Evolutionary conservation across 176 grass and related monocot species (phyloP).

Genomic region (Canna indica): DNA sequence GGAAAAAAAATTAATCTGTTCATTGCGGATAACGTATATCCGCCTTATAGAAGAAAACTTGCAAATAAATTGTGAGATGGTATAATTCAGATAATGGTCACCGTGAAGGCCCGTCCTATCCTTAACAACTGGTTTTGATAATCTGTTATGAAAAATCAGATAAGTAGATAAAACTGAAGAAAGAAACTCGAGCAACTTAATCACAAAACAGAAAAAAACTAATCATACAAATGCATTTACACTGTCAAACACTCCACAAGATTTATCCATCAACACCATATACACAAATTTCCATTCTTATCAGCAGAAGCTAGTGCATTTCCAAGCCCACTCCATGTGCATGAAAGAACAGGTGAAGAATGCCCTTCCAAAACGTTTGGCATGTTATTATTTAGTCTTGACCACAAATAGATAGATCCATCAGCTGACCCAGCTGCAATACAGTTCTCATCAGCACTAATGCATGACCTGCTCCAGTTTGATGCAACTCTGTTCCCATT

Average conservation of each 20-base stretch:
- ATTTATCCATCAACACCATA: slow-evolving; percentile 54
- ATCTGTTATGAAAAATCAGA: no score
- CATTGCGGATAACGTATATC: no score
- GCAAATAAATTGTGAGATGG: no score
- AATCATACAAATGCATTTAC: not conserved
- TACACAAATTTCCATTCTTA: slow-evolving; percentile 76
- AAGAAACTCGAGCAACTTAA: not conserved
- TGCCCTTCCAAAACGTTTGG: slow-evolving; percentile 60
- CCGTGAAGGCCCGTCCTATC: no score
- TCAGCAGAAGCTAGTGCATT: slow-evolving; percentile 53
- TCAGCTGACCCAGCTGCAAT: slow-evolving; percentile 65
- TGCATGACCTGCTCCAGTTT: slow-evolving; percentile 65
- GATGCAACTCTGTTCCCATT: slow-evolving; percentile 40
- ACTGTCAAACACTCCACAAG: not conserved
- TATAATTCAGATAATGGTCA: no score
- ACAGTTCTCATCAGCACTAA: slow-evolving; percentile 73
- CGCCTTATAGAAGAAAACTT: no score
- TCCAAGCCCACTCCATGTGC: slow-evolving; percentile 70
- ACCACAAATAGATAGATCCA: slow-evolving; percentile 80
- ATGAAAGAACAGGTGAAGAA: slow-evolving; percentile 49
- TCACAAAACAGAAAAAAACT: not conserved
- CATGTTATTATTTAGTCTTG: slow-evolving; percentile 36
- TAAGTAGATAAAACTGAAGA: not conserved
- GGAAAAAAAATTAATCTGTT: no score
- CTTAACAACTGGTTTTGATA: no score